phyloP scores from a whole-genome alignment of 163 green algal genomes.

The Botryococcus braunii region DNA sequence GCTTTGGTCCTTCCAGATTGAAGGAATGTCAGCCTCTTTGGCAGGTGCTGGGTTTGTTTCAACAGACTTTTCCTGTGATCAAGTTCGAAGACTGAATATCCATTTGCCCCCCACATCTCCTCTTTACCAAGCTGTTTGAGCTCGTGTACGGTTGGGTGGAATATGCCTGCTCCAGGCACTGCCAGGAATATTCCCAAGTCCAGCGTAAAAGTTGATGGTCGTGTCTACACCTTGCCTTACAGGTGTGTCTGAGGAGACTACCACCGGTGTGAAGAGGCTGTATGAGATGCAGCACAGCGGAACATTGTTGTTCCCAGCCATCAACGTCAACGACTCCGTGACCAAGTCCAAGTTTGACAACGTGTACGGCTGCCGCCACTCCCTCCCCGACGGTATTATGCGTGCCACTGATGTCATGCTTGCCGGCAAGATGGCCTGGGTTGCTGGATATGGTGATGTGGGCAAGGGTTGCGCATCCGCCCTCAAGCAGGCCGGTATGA shows the following conservation, averaged over 20 bases:
- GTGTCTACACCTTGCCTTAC: no score
- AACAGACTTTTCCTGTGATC: no score
- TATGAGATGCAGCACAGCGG: slow-evolving; percentile 89
- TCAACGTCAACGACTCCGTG: slow-evolving; percentile 99
- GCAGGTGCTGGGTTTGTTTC: no score
- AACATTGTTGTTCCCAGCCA: slow-evolving; percentile 95
- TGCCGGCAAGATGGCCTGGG: slow-evolving; percentile 72
- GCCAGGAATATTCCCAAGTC: no score
- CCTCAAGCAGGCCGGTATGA: slow-evolving; percentile 90
- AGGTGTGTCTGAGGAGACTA: slow-evolving; percentile 97
- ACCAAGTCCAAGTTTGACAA: slow-evolving; percentile 99
- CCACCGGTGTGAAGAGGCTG: slow-evolving; percentile 97
- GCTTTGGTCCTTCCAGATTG: no score
- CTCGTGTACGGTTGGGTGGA: no score
- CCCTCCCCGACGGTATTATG: slow-evolving; percentile 99
- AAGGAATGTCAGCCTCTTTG: no score
- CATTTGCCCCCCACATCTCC: no score
- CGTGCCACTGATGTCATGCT: slow-evolving; percentile 90
- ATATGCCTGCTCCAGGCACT: neutral
- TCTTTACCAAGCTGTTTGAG: no score
- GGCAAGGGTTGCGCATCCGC: slow-evolving; percentile 93
- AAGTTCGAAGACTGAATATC: no score
- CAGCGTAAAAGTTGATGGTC: no score
- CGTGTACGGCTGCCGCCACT: slow-evolving; percentile 99
- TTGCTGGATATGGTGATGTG: slow-evolving; percentile 98